phyloP scores from a whole-genome alignment of 768 basidiomycete genomes.

The Collybia sp. region DNA sequence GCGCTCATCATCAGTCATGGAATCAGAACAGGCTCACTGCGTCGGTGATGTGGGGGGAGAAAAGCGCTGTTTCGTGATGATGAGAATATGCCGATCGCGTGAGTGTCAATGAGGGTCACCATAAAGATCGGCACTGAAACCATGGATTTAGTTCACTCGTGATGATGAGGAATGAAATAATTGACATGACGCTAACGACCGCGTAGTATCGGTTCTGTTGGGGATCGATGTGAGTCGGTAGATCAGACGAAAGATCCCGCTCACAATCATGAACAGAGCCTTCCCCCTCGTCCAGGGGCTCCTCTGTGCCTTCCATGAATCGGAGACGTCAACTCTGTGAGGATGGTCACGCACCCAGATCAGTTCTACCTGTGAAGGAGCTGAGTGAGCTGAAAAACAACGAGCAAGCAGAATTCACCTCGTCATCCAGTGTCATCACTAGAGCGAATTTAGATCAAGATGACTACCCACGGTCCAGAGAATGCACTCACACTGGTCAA shows the following conservation, averaged over 20 bases:
- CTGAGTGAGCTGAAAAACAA: conserved; percentile 1
- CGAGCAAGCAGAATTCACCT: conserved; percentile 28
- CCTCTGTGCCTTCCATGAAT: conserved; percentile 23
- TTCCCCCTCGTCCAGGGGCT: conserved; percentile 56
- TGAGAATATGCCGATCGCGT: conserved; percentile 2
- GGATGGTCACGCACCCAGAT: conserved; percentile 42
- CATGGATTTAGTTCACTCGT: background rate
- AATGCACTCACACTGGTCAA: conserved; percentile 43
- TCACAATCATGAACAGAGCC: conserved; percentile 46
- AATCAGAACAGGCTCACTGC: conserved; percentile 24
- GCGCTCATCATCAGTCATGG: background rate
- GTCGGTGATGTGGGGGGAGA: conserved; percentile 32
- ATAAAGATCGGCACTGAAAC: conserved; percentile 47
- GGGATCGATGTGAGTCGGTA: background rate
- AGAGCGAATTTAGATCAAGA: background rate
- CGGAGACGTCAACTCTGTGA: background rate
- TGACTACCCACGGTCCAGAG: conserved; percentile 16
- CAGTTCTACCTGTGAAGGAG: conserved; percentile 34
- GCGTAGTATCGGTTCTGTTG: conserved; percentile 56
- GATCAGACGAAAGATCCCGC: conserved; percentile 7
- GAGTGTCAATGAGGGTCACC: conserved; percentile 23
- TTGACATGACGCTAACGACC: conserved; percentile 45
- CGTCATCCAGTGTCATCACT: conserved; percentile 50
- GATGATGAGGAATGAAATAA: background rate
- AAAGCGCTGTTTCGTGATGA: conserved; percentile 28